A percentile compares a stretch with the other conserved stretches of the same genome.
Conservation (phyloP, 2,329 filamentous ascomycete genomes). For the Botrytis fragariae region DNA sequence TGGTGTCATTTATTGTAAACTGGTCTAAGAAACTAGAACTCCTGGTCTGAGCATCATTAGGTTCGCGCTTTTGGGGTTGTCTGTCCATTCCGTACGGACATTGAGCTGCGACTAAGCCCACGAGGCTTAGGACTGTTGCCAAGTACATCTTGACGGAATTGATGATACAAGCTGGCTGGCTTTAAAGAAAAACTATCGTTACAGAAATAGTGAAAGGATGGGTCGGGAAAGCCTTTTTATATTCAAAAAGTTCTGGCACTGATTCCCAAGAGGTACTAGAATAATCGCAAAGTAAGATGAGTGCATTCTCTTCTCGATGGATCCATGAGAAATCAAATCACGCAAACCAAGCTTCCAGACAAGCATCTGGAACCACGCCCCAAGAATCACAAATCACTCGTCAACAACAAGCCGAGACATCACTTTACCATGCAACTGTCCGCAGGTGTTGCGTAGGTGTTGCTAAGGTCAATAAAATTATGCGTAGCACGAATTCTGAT, state of each 20-base stretch:
- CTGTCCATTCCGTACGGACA: neutral
- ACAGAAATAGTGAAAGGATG: neutral
- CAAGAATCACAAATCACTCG: neutral
- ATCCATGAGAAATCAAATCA: neutral
- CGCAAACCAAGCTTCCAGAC: neutral
- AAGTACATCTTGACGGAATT: neutral
- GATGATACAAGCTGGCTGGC: neutral
- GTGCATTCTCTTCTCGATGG: neutral
- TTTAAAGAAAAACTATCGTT: neutral
- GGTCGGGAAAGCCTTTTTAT: neutral
- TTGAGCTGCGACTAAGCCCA: neutral
- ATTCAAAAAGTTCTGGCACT: neutral
- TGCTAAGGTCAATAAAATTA: neutral
- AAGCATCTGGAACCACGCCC: neutral
- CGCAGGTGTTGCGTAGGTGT: neutral
- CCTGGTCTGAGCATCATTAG: neutral
- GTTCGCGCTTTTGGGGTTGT: neutral
- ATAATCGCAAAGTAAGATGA: neutral
- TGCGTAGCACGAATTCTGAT: neutral
- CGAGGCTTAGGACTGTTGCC: neutral
- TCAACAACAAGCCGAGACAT: neutral
- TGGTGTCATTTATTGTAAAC: constrained; percentile 51
- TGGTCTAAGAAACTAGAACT: constrained; percentile 37
- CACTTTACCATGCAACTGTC: neutral
- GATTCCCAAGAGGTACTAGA: neutral